Evolutionary conservation across 768 basidiomycete genomes (phyloP), one percentile per base, ranked within the genome.

Genomic region (Collybia mongolica): DNA sequence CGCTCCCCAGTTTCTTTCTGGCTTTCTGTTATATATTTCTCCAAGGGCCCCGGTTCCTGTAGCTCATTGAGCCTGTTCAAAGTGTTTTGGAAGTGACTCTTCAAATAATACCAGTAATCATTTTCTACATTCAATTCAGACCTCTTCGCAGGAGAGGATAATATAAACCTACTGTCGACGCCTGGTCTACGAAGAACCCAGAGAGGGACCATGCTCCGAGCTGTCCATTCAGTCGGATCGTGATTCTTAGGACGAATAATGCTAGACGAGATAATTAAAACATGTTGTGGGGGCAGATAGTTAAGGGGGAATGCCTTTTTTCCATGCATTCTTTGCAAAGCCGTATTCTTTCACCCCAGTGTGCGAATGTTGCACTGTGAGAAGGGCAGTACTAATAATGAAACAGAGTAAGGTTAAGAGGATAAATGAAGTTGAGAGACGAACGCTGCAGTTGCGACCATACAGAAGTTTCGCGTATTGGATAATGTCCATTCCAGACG

Each of bases 401-500:
- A 36, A 28, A 44, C 18, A 19, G 14, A 35, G 29, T 48, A 23
- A 40, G n/a, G 26, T 8, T 14, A 36, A 22, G 11, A n/a, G 38
- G 44, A 8, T 19, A 22, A 14, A 32, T 12, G 9, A 46, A 18
- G 42, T 8, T 26, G 24, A 4, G 7, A 11, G 4, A 63, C 65
- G 28, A 43, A 73, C 72, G 46, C 67, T 58, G 45, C 73, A 75
- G 26, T 63, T 24, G 8, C 53, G 56, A 11, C 62, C 64, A 54
- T 68, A 76, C 6, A 72, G 41, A n/a, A 74, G 54, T n/a, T 65
- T 61, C 0, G 72, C 61, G 49, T 71, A 75, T 24, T 62, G 63
- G 0, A 65, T 55, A 28, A 70, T 60, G 40, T 58, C 67, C 20
- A 72, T 44, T 19, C 64, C 64, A 17, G 53, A 37, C 2, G 72